Evolutionary conservation across 164 flowering plant species (phyloP), one percentile per base, ranked within the genome.

Genomic region (Santalum album): DNA sequence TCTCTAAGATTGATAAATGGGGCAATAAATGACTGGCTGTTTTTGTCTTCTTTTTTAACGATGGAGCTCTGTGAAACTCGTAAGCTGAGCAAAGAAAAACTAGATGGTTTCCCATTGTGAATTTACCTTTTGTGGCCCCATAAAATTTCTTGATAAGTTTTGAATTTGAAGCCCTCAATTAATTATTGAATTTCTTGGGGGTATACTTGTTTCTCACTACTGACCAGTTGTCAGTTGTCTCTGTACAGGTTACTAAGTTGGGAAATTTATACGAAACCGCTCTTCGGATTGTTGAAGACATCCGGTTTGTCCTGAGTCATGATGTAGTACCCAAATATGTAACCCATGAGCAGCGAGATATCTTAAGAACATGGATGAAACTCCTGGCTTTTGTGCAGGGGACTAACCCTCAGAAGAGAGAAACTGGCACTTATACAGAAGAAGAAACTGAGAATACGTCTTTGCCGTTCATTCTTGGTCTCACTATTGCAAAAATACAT

Each of bases 381-480:
- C 81, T 94, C 15, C 65, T 87, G 74, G 54, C 78, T 55, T 83
- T 66, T 78, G 77, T 87, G 68, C 99, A 94, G 76, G 97, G 96
- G 29, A 84, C 87, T 86, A 75, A 76, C 58, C 84, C 96, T 54
- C 84, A 66, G 58, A 94, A 82, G 75, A 72, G 99, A 72, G 95
- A 81, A 58, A 78, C 80, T 10, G 85, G 86, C 27, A 60, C 75
- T 51, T 89, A 71, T 59, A 62, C 81, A 32, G 95, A 87, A 63
- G 96, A 87, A 61, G 97, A 94, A 67, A 81, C 75, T 77, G 97
- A 84, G 24, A 66, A 72, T 62, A 60, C 74, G 51, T 75, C 80
- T 51, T 40, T 69, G 36, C 88, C 92, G 50, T 86, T 94, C 57
- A 32, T 64, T 49, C 61, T 94, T 49, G 78, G 82, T 48, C 80